These are phyloP conservation scores for Dictyostelium capitatum DNA, from an alignment of 78 protist species.

Conservation along the genomic window DNA sequence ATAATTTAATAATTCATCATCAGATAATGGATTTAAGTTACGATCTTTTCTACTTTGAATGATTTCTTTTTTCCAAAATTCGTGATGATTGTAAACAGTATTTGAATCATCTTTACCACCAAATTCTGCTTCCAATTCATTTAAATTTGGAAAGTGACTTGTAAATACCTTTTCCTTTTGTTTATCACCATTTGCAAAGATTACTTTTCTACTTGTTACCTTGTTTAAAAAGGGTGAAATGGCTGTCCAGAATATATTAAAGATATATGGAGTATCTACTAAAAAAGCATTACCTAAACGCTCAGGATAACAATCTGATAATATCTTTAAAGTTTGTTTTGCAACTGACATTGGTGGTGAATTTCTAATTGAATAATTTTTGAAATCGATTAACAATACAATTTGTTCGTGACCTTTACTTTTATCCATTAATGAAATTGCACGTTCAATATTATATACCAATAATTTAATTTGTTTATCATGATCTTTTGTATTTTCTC, in stretches of 20 bases:
- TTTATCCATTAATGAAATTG: slow-evolving; percentile 55
- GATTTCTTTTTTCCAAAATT: slow-evolving; percentile 50
- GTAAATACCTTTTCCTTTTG: not conserved
- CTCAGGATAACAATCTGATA: slow-evolving; percentile 80
- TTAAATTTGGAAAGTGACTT: slow-evolving; percentile 3
- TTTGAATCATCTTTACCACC: slow-evolving; percentile 11
- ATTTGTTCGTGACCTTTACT: slow-evolving; percentile 75
- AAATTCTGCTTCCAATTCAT: not conserved
- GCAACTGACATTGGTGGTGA: slow-evolving; percentile 83
- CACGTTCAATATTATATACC: slow-evolving; percentile 70
- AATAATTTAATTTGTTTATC: slow-evolving; percentile 63
- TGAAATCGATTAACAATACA: slow-evolving; percentile 76
- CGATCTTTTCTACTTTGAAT: not conserved
- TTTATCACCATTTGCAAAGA: slow-evolving; percentile 63
- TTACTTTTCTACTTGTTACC: slow-evolving; percentile 39
- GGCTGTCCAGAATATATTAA: slow-evolving; percentile 41
- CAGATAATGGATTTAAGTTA: slow-evolving; percentile 16
- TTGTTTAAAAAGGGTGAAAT: slow-evolving; percentile 65
- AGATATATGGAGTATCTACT: slow-evolving; percentile 59
- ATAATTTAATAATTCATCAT: slow-evolving; percentile 33
- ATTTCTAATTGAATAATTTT: slow-evolving; percentile 76
- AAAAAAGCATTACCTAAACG: slow-evolving; percentile 84
- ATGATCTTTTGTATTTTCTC: slow-evolving; percentile 82
- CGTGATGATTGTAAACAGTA: not conserved
- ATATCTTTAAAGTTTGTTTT: slow-evolving; percentile 52